A percentile compares a stretch with the other conserved stretches of the same genome.
Evolutionary conservation across 139 green algal genomes (phyloP).

Genomic region (Ostreobium quekettii): DNA sequence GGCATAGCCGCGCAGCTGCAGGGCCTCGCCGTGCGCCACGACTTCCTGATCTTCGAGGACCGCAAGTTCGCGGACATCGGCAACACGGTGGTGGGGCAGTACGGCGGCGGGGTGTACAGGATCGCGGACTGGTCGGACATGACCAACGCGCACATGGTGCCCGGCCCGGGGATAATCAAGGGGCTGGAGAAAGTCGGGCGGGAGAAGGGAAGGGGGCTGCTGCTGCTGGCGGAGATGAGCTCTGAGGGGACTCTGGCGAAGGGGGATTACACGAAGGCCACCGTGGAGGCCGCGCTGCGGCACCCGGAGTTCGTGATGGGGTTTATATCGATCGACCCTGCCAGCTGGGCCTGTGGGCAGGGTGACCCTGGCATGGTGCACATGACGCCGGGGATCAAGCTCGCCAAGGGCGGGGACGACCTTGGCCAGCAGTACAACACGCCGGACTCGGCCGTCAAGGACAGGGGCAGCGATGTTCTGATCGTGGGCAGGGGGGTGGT

Average conservation of each 20-base stretch:
- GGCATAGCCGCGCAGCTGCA: slow-evolving; percentile 36
- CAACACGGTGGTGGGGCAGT: slow-evolving; percentile 94
- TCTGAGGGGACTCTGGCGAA: slow-evolving; percentile 82
- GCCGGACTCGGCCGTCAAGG: slow-evolving; percentile 66
- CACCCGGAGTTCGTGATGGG: slow-evolving; percentile 95
- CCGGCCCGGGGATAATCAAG: slow-evolving; percentile 93
- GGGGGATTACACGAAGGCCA: slow-evolving; percentile 82
- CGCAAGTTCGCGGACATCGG: slow-evolving; percentile 99
- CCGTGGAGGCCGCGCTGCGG: slow-evolving; percentile 62
- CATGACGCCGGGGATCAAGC: slow-evolving; percentile 97
- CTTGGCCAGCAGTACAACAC: slow-evolving; percentile 99
- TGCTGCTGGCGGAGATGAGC: slow-evolving; percentile 87
- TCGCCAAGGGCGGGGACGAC: slow-evolving; percentile 76
- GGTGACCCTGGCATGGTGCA: slow-evolving; percentile 74
- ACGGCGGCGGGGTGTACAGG: slow-evolving; percentile 70
- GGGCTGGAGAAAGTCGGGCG: slow-evolving; percentile 78
- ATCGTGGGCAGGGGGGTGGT: slow-evolving; percentile 92
- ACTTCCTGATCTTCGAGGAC: slow-evolving; percentile 99
- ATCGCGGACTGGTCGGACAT: slow-evolving; percentile 97
- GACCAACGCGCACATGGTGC: slow-evolving; percentile 94
- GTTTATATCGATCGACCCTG: slow-evolving; percentile 90
- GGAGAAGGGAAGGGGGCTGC: slow-evolving; percentile 39
- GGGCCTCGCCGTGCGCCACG: slow-evolving; percentile 13
- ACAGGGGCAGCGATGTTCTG: slow-evolving; percentile 89
- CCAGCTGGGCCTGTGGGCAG: slow-evolving; percentile 56